A percentile compares a stretch with the other conserved stretches of the same genome.
Evolutionary conservation across 2,329 filamentous ascomycete genomes (phyloP).

Genomic region (Ascosphaera apis): DNA sequence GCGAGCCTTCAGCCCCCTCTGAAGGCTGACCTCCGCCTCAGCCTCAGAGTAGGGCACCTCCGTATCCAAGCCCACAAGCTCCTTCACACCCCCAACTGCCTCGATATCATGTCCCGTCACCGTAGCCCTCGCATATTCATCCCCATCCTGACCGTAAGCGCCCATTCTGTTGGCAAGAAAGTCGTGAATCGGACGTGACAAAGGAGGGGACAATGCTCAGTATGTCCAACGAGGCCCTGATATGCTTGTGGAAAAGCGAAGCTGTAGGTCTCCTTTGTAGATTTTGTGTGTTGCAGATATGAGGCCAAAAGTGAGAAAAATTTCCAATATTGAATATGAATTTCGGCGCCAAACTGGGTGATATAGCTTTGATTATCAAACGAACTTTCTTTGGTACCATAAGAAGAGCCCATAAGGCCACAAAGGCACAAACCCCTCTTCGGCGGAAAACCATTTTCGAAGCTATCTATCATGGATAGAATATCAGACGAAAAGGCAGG

Average conservation of each 20-base stretch:
- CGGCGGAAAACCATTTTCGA: not conserved
- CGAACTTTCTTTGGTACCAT: too few relatives aligned
- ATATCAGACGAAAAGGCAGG: not conserved
- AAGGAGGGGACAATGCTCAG: not conserved
- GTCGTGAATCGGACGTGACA: not conserved
- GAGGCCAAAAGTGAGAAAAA: too few relatives aligned
- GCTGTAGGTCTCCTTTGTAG: not conserved
- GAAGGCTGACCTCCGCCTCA: slow-evolving; percentile 27
- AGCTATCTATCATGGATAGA: not conserved
- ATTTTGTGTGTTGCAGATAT: not conserved
- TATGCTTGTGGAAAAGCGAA: not conserved
- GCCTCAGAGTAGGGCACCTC: slow-evolving; percentile 29
- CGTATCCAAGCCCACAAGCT: slow-evolving; percentile 21
- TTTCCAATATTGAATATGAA: too few relatives aligned
- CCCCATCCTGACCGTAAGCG: not conserved
- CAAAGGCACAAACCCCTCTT: too few relatives aligned
- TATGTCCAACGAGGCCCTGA: not conserved
- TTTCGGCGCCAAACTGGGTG: too few relatives aligned
- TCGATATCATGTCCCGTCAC: slow-evolving; percentile 3
- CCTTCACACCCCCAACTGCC: slow-evolving; percentile 8
- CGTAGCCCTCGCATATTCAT: not conserved
- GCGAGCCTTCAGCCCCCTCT: slow-evolving; percentile 22
- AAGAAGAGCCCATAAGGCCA: too few relatives aligned
- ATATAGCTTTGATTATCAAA: too few relatives aligned
- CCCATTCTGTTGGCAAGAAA: not conserved